Evolutionary conservation across 2,329 filamentous ascomycete genomes (phyloP).

Genomic region (Bipolaris victoriae): DNA sequence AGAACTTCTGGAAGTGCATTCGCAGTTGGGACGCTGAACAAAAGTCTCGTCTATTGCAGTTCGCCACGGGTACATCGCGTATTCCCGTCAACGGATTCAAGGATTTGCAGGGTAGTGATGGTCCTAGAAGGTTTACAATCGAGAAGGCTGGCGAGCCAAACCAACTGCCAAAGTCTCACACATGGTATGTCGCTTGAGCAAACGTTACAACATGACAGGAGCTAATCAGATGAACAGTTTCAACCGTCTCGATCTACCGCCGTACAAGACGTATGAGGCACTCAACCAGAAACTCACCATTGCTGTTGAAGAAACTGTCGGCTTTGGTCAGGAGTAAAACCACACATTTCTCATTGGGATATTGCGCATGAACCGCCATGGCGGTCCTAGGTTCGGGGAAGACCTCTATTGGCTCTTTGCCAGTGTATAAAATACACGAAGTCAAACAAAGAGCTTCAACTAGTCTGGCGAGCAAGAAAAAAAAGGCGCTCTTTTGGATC

Average conservation of each 20-base stretch:
- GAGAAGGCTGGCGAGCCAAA: constrained; percentile 92
- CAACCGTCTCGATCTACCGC: constrained; percentile 93
- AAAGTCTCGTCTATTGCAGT: constrained; percentile 94
- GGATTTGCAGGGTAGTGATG: constrained; percentile 95
- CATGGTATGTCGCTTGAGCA: constrained; percentile 71
- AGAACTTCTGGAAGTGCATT: constrained; percentile 98
- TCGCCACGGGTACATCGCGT: constrained; percentile 94
- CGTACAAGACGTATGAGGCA: constrained; percentile 86
- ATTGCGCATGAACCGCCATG: neutral
- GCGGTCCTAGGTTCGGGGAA: constrained; percentile 1
- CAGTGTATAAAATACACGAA: constrained; percentile 17
- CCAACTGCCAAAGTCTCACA: constrained; percentile 95
- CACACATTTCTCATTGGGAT: neutral
- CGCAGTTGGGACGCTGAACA: constrained; percentile 97
- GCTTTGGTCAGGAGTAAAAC: constrained; percentile 89
- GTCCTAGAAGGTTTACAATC: constrained; percentile 93
- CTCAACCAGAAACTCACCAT: constrained; percentile 91
- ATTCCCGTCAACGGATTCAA: constrained; percentile 99
- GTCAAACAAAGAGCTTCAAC: constrained; percentile 4
- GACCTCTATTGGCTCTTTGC: constrained; percentile 11
- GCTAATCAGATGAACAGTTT: constrained; percentile 66
- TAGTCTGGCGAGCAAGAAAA: constrained; percentile 6
- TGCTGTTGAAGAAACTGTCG: constrained; percentile 97
- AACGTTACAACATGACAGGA: neutral
- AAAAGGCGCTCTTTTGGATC: constrained; percentile 10